Percentiles rank a stretch among this genome's conserved stretches.
phyloP scores from a whole-genome alignment of 192 early-diverging fungal species.

The Endogone sp. region DNA sequence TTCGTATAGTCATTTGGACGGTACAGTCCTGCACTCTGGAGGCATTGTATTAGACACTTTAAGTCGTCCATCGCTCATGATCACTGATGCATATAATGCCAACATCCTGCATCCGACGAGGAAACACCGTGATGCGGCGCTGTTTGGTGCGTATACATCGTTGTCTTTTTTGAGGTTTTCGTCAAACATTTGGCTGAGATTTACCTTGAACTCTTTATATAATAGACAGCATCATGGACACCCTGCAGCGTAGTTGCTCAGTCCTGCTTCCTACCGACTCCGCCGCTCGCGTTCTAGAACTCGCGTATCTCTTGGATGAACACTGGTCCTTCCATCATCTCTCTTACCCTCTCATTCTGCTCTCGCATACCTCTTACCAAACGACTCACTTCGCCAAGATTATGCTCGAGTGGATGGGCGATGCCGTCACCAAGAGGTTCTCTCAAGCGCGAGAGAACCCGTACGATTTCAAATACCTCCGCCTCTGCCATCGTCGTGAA shows the following conservation, averaged over 20 bases:
- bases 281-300: slow-evolving; percentile 84
- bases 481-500: slow-evolving; percentile 61
- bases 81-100: slow-evolving; percentile 88
- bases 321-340: slow-evolving; percentile 69
- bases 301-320: slow-evolving; percentile 84
- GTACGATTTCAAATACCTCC: slow-evolving; percentile 83
- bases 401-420: slow-evolving; percentile 96
- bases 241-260: slow-evolving; percentile 65
- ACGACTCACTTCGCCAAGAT: slow-evolving; percentile 83
- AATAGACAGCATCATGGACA: slow-evolving; percentile 59
- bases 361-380: slow-evolving; percentile 70
- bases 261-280: slow-evolving; percentile 90
- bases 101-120: slow-evolving; percentile 61
- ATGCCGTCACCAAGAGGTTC: slow-evolving; percentile 69
- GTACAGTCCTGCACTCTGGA: slow-evolving; percentile 59
- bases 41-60: slow-evolving; percentile 65
- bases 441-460: slow-evolving; percentile 72
- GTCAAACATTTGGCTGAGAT: background rate
- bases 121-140: slow-evolving; percentile 67
- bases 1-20: slow-evolving; percentile 68
- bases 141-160: slow-evolving; percentile 54
- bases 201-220: background rate
- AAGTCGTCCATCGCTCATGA: slow-evolving; percentile 80
- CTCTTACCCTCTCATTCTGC: slow-evolving; percentile 69
- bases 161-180: background rate